These are phyloP conservation scores for Gyrodon lividus DNA, from an alignment of 768 basidiomycete genomes.

Conservation along the genomic window DNA sequence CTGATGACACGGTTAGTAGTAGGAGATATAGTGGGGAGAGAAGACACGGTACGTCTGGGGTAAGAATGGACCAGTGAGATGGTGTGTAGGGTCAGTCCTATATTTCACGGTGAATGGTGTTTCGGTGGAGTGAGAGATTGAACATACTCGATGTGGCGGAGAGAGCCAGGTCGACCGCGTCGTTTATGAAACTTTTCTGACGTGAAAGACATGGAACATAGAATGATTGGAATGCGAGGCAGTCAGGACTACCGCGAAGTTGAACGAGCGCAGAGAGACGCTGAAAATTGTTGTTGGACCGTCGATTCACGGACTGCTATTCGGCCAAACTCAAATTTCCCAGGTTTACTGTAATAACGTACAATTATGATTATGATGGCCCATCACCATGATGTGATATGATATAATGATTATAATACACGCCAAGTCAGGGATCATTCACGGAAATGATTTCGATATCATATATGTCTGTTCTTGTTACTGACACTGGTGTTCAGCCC, in stretches of 20 bases:
- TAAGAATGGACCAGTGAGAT: conserved; percentile 60
- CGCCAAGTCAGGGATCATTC: too few species aligned
- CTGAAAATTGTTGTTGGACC: too few species aligned
- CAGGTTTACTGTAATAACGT: too few species aligned
- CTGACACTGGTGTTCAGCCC: too few species aligned
- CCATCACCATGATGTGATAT: too few species aligned
- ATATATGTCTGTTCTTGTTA: too few species aligned
- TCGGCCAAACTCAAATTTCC: too few species aligned
- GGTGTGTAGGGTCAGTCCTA: conserved; percentile 57
- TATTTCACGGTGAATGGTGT: neutral
- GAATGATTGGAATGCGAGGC: neutral
- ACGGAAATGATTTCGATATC: too few species aligned
- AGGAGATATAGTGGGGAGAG: neutral
- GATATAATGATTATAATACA: too few species aligned
- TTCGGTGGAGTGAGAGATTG: neutral
- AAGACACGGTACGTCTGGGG: conserved; percentile 54
- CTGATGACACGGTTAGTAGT: conserved; percentile 19
- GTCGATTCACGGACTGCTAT: too few species aligned
- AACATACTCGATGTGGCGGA: conserved; percentile 31
- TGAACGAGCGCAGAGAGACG: too few species aligned
- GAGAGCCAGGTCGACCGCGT: conserved; percentile 3
- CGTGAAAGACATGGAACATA: neutral
- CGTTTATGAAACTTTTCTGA: conserved; percentile 7
- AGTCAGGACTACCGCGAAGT: neutral
- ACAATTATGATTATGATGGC: too few species aligned